Base-by-base conservation (phyloP, 2,329 filamentous ascomycete genomes). In the Clonostachys rhizophaga region DNA sequence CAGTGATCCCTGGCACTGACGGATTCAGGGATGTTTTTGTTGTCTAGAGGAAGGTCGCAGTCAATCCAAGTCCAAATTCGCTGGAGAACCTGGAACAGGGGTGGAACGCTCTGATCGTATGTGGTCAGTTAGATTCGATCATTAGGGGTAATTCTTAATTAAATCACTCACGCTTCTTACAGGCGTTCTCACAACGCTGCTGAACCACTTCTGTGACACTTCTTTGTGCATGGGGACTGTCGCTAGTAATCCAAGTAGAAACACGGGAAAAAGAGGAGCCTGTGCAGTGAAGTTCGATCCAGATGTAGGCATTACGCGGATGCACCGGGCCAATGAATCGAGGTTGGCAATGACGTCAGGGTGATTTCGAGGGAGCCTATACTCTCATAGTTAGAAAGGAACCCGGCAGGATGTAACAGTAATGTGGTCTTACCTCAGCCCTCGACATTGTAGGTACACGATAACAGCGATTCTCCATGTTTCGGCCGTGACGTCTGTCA, bases 401-500 rank as follows among this genome's bases (percentile, higher is more conserved):
- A 37, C 7, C 18, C 16, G n/a, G 9, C n/a, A 42, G 7, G 36
- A 10, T 37, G 17, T n/a, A 13, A 11, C 17, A 18, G 2, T 10
- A 12, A 34, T 14, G 44, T 30, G 11, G 24, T 40, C 57, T 40
- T 52, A 69, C 66, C 66, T 64, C 40, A 64, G 45, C 13, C 67
- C 58, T 18, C 68, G 65, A 39, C 66, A 71, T 46, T 68, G 65
- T 10, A 65, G 47, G 49, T 71, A 71, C 8, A 70, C 55, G 8
- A 70, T 60, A 6, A 59, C 65, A 5, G 67, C 63, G 36, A 70
- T 48, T 43, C 68, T 64, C 67, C 68, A 71, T 10, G 66, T 64
- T 50, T 71, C 68, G 1, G 68, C 68, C 6, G 68, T 69, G 10
- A 68, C 62, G 34, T 65, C 59, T 1, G 67, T 70, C 68, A 71